These are phyloP conservation scores for Symbiodinium natans DNA, from an alignment of 73 alveolate genomes.

Conservation along the genomic window DNA sequence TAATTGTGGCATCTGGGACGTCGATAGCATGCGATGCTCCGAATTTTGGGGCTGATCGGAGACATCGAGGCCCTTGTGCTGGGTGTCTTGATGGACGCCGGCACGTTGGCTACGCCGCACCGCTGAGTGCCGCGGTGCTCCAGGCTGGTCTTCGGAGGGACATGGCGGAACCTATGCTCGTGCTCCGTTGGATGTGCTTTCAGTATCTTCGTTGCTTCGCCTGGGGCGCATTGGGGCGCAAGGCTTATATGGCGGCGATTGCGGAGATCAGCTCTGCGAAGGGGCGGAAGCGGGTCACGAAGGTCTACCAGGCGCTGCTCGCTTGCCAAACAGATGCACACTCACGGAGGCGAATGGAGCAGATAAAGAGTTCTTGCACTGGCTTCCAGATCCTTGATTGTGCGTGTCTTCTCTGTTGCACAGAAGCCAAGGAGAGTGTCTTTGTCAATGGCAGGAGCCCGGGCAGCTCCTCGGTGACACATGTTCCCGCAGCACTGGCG, in stretches of 20 bases:
- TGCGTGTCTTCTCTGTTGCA: too few species aligned
- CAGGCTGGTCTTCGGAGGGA: slow-evolving; percentile 15
- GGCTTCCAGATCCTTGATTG: too few species aligned
- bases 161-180: too few species aligned
- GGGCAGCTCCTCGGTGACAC: background rate
- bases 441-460: background rate
- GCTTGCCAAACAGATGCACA: too few species aligned
- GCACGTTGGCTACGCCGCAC: background rate
- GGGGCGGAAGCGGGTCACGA: background rate
- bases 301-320: slow-evolving; percentile 4
- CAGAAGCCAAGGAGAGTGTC: too few species aligned
- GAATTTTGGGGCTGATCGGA: too few species aligned
- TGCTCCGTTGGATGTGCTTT: background rate
- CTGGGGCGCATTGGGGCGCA: too few species aligned
- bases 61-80: background rate
- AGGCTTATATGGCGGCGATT: background rate
- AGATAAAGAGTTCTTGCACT: too few species aligned
- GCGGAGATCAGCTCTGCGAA: background rate
- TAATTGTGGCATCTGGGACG: too few species aligned
- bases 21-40: too few species aligned
- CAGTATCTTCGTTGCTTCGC: background rate
- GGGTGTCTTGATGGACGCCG: background rate
- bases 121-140: background rate
- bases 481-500: background rate
- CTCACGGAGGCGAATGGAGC: too few species aligned